A percentile compares a stretch with the other conserved stretches of the same genome.
phyloP scores from a whole-genome alignment of 2,329 filamentous ascomycete genomes.

The Pyricularia pennisetigena region DNA sequence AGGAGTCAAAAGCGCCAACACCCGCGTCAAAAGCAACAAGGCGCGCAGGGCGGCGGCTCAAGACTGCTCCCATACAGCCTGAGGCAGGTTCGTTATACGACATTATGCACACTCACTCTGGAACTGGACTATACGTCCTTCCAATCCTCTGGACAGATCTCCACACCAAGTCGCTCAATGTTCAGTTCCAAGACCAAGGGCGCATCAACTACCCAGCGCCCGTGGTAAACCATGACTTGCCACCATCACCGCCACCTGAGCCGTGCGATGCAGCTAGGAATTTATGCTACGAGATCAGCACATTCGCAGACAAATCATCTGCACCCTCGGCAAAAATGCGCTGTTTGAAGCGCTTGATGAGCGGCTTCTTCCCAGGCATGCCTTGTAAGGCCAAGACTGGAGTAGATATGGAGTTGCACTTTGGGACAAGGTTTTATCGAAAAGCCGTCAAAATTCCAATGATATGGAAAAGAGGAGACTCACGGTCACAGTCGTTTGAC shows the following conservation, averaged over 20 bases:
- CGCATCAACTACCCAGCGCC: not conserved
- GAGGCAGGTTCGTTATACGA: constrained; percentile 41
- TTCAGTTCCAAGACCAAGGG: constrained; percentile 1
- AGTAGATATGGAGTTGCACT: constrained; percentile 38
- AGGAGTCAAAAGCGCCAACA: not conserved
- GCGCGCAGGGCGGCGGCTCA: constrained; percentile 6
- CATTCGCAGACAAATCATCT: constrained; percentile 20
- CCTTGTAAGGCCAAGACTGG: constrained; percentile 19
- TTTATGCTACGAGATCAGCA: constrained; percentile 32
- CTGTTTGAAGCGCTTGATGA: constrained; percentile 33
- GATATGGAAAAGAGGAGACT: constrained; percentile 35
- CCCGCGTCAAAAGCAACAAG: not conserved
- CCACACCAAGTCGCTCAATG: constrained; percentile 22
- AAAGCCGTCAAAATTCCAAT: constrained; percentile 36
- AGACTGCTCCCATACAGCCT: constrained; percentile 25
- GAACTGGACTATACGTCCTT: constrained; percentile 36
- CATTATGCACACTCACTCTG: constrained; percentile 37
- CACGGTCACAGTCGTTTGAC: constrained; percentile 20
- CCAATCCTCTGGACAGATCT: constrained; percentile 47
- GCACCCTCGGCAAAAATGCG: constrained; percentile 23
- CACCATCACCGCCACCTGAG: constrained; percentile 8
- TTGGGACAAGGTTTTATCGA: constrained; percentile 33
- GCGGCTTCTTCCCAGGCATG: constrained; percentile 29
- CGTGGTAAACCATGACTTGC: constrained; percentile 1
- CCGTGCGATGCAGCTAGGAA: constrained; percentile 31